Percentiles rank a stretch among this genome's conserved stretches.
Conservation (phyloP, 2,329 filamentous ascomycete genomes). For the Curvularia sp. region DNA sequence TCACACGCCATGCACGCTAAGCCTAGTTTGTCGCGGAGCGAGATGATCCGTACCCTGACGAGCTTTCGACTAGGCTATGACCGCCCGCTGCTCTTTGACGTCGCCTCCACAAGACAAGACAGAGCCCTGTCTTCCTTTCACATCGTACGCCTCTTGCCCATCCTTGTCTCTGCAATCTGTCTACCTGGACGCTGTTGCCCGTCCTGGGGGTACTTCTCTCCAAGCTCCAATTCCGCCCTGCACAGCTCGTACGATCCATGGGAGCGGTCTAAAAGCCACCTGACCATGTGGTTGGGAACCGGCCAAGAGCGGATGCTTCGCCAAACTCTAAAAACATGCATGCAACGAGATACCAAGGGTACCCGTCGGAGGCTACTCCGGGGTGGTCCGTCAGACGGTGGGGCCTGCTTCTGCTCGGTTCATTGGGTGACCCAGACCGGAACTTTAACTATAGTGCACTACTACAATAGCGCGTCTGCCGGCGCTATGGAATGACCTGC, state of each 20-base stretch:
- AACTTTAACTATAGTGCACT: constrained; percentile 10
- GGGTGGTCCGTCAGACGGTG: constrained; percentile 20
- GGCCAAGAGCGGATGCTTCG: constrained; percentile 11
- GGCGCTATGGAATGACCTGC: constrained; percentile 1
- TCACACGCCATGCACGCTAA: not conserved
- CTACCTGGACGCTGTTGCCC: not conserved
- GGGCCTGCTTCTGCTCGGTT: constrained; percentile 6
- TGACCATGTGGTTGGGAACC: constrained; percentile 23
- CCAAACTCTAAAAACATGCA: constrained; percentile 8
- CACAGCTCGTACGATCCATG: constrained; percentile 10
- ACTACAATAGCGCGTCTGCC: constrained; percentile 7
- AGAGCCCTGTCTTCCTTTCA: not conserved
- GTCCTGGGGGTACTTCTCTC: too few relatives aligned
- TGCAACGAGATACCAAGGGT: constrained; percentile 14
- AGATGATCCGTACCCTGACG: not conserved
- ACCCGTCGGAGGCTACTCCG: constrained; percentile 31
- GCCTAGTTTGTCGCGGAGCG: not conserved
- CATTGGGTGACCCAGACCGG: constrained; percentile 8
- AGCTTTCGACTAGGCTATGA: too few relatives aligned
- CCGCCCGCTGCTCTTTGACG: not conserved
- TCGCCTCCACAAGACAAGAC: not conserved
- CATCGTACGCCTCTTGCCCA: not conserved
- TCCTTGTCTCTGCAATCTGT: not conserved
- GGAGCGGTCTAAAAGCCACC: constrained; percentile 16
- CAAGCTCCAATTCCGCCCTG: not conserved